phyloP scores from a whole-genome alignment of 306 rosid genomes.

The Inga oerstediana region DNA sequence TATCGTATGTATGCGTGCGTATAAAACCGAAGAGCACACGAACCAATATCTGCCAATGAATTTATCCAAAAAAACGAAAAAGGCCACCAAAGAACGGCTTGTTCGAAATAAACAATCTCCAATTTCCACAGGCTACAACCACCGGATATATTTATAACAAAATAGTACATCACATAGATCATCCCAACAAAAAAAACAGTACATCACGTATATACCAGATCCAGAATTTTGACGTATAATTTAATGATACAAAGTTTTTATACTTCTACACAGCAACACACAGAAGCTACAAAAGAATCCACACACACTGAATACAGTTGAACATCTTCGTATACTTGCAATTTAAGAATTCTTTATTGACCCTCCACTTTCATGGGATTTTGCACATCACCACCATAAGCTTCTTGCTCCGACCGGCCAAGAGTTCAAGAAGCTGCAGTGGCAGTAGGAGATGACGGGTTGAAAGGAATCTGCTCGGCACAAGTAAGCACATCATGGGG shows the following conservation, averaged over 20 bases:
- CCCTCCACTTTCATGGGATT: slow-evolving; percentile 35
- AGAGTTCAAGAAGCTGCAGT: slow-evolving; percentile 60
- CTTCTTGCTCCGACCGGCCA: slow-evolving; percentile 26
- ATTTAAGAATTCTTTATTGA: slow-evolving; percentile 52
- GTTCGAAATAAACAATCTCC: slow-evolving; percentile 17
- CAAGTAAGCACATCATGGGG: slow-evolving; percentile 63
- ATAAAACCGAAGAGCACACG: not conserved
- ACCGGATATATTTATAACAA: slow-evolving; percentile 30
- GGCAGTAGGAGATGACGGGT: slow-evolving; percentile 50
- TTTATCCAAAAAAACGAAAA: too few relatives aligned
- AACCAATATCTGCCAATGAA: not conserved
- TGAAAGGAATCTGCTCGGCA: slow-evolving; percentile 76
- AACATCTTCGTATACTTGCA: slow-evolving; percentile 47
- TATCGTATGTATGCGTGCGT: not conserved
- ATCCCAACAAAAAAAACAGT: slow-evolving; percentile 6
- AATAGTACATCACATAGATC: not conserved
- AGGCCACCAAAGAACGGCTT: not conserved
- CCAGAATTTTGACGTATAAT: slow-evolving; percentile 31
- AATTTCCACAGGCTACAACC: slow-evolving; percentile 22
- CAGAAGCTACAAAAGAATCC: slow-evolving; percentile 43
- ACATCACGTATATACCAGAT: slow-evolving; percentile 45
- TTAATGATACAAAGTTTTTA: slow-evolving; percentile 41
- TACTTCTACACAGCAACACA: slow-evolving; percentile 34
- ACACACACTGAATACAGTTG: slow-evolving; percentile 44
- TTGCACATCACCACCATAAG: slow-evolving; percentile 43